These are phyloP conservation scores for Aspergillus sclerotioniger DNA, from an alignment of 495 filamentous ascomycete species.

Conservation along the genomic window DNA sequence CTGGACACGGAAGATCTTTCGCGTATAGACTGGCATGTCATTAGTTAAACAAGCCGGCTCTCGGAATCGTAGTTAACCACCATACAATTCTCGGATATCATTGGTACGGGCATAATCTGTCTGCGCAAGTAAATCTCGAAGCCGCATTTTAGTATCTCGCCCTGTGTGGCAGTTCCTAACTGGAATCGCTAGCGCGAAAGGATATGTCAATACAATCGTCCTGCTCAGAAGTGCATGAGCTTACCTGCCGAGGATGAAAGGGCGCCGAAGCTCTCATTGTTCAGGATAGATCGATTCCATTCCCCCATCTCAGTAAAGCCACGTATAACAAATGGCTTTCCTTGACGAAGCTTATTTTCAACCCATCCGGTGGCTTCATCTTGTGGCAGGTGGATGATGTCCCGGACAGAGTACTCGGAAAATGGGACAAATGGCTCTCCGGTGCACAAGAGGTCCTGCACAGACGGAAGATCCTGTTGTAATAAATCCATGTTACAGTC, in stretches of 20 bases:
- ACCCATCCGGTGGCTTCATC: slow-evolving; percentile 9
- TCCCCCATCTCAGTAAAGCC: slow-evolving; percentile 11
- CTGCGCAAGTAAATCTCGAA: slow-evolving; percentile 16
- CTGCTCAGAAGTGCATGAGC: no score
- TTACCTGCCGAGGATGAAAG: slow-evolving; percentile 20
- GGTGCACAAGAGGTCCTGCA: slow-evolving; percentile 14
- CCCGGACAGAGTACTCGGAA: slow-evolving; percentile 23
- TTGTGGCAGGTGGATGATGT: slow-evolving; percentile 3
- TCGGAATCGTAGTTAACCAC: background rate
- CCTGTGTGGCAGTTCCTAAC: slow-evolving; percentile 21
- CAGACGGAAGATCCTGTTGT: slow-evolving; percentile 5
- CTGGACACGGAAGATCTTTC: slow-evolving; percentile 22
- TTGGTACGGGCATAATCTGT: slow-evolving; percentile 5
- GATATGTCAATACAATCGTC: background rate
- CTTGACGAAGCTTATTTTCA: slow-evolving; percentile 14
- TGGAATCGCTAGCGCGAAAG: slow-evolving; percentile 10
- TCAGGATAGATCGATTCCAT: slow-evolving; percentile 11
- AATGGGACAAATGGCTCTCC: slow-evolving; percentile 20
- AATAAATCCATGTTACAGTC: slow-evolving; percentile 13
- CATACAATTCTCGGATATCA: slow-evolving; percentile 17
- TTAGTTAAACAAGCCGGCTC: background rate
- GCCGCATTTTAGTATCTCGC: slow-evolving; percentile 19
- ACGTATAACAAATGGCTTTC: slow-evolving; percentile 18
- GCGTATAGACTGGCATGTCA: slow-evolving; percentile 19
- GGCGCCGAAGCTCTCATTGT: slow-evolving; percentile 12